phyloP scores from a whole-genome alignment of 1,139 yeast genomes.

The Kodamaea arcana region DNA sequence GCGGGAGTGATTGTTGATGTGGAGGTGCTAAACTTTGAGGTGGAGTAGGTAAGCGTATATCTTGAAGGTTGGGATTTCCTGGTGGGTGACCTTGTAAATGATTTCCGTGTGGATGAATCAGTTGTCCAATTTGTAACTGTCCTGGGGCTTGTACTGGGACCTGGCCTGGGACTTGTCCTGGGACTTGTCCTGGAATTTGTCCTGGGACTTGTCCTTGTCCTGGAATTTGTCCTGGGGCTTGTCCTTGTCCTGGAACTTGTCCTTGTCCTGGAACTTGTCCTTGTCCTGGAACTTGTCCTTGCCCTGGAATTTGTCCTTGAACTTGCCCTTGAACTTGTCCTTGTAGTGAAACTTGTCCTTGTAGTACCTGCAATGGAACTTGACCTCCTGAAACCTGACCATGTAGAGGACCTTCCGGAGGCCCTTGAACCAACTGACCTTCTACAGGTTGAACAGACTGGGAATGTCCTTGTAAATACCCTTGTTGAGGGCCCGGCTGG shows the following conservation, averaged over 20 bases:
- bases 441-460: too few species aligned
- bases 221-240: background rate
- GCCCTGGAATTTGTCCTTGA: background rate
- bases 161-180: background rate
- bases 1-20: background rate
- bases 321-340: background rate
- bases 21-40: background rate
- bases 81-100: background rate
- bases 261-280: background rate
- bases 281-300: slow-evolving; percentile 1
- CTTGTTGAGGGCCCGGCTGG: too few species aligned
- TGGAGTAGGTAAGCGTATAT: background rate
- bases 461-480: too few species aligned
- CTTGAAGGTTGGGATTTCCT: background rate
- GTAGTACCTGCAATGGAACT: background rate
- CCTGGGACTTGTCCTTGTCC: background rate
- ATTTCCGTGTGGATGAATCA: too few species aligned
- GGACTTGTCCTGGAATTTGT: background rate
- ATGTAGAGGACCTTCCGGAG: too few species aligned
- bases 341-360: background rate
- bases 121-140: slow-evolving; percentile 1
- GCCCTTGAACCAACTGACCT: too few species aligned
- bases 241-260: slow-evolving; percentile 1
- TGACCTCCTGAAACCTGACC: background rate
- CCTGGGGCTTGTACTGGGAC: background rate